Conservation (phyloP, 129 eudicot species). For the Ambrosia trifida region DNA sequence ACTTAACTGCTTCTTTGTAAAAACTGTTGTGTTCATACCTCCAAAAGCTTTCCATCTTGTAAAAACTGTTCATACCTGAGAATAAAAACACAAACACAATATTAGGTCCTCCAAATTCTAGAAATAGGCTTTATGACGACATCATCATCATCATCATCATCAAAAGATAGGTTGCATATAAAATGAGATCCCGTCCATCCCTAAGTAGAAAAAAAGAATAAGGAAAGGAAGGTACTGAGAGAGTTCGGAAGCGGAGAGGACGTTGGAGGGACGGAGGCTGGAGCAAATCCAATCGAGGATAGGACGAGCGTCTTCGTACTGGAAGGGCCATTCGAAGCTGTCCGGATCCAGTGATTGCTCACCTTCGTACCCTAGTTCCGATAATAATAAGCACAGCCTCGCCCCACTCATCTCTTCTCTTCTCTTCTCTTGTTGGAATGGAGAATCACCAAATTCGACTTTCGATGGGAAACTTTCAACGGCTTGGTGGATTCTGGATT, state of each 20-base stretch:
- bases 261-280: slow-evolving; percentile 88
- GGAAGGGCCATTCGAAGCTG: slow-evolving; percentile 99
- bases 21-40: too few relatives aligned
- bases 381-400: slow-evolving; percentile 54
- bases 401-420: slow-evolving; percentile 62
- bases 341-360: slow-evolving; percentile 70
- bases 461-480: too few relatives aligned
- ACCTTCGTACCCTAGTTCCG: slow-evolving; percentile 86
- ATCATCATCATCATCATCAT: too few relatives aligned
- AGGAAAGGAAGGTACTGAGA: slow-evolving; percentile 49
- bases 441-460: too few relatives aligned
- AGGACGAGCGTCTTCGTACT: slow-evolving; percentile 92
- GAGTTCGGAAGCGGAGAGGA: slow-evolving; percentile 82
- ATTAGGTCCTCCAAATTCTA: not conserved
- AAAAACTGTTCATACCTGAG: slow-evolving; percentile 80
- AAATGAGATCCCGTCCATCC: not conserved
- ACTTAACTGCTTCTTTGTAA: not conserved
- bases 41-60: slow-evolving; percentile 85
- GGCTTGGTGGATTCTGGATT: too few relatives aligned
- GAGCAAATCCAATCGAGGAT: slow-evolving; percentile 94
- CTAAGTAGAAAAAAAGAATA: not conserved
- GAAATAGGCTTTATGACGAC: not conserved
- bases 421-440: too few relatives aligned
- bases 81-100: slow-evolving; percentile 19
- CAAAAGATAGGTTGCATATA: too few relatives aligned